Conservation (phyloP, 2,329 filamentous ascomycete genomes). For the Exophiala phaeomuriformis region DNA sequence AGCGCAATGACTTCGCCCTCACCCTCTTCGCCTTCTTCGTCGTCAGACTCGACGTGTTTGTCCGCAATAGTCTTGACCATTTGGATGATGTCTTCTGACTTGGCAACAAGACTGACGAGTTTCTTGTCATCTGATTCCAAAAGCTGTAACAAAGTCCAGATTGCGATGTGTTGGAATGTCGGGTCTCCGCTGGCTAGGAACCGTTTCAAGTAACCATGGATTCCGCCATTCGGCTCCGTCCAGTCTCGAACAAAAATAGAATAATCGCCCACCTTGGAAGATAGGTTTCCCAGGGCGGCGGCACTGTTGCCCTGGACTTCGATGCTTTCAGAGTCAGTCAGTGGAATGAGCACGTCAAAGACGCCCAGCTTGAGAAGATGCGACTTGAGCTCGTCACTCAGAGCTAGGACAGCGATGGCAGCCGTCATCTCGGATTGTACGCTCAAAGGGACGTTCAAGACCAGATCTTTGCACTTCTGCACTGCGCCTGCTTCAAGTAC, state of each 20-base stretch:
- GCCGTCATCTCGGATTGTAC: slow-evolving; percentile 99
- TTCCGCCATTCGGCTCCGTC: slow-evolving; percentile 84
- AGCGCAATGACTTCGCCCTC: slow-evolving; percentile 89
- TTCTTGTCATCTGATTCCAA: slow-evolving; percentile 90
- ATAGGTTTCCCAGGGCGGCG: slow-evolving; percentile 88
- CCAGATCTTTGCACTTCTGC: slow-evolving; percentile 96
- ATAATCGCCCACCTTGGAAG: slow-evolving; percentile 96
- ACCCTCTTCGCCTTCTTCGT: slow-evolving; percentile 79
- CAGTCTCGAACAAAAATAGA: slow-evolving; percentile 92
- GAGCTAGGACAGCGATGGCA: slow-evolving; percentile 90
- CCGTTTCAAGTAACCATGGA: slow-evolving; percentile 87
- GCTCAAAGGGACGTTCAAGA: slow-evolving; percentile 83
- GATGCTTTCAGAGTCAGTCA: slow-evolving; percentile 91
- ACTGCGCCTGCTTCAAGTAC: slow-evolving; percentile 94
- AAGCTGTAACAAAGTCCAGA: slow-evolving; percentile 93
- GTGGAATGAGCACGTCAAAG: slow-evolving; percentile 89
- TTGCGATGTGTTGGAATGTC: slow-evolving; percentile 98
- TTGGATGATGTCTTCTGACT: slow-evolving; percentile 82
- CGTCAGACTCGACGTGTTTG: slow-evolving; percentile 77
- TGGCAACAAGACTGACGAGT: slow-evolving; percentile 79
- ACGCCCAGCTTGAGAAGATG: slow-evolving; percentile 86
- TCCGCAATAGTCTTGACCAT: slow-evolving; percentile 90
- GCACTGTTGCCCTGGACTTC: slow-evolving; percentile 98
- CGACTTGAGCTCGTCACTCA: slow-evolving; percentile 92
- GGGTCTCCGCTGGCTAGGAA: slow-evolving; percentile 92